These are phyloP conservation scores for Talaromyces sp. DNA, from an alignment of 2,329 filamentous ascomycete species.

Conservation along the genomic window DNA sequence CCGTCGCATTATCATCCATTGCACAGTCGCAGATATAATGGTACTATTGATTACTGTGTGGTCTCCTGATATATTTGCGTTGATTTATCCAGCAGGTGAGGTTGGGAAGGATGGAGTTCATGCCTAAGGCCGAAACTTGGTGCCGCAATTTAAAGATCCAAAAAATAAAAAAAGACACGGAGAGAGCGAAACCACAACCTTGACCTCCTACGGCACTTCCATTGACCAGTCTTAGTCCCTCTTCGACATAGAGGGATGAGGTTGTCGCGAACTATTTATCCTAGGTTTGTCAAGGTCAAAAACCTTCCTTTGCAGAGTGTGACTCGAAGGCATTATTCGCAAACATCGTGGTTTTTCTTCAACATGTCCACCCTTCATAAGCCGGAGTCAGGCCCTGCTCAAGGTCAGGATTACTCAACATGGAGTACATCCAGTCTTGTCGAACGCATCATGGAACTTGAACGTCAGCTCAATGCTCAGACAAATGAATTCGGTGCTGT, in stretches of 20 bases:
- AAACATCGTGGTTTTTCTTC: slow-evolving; percentile 10
- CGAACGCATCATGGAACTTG: slow-evolving; percentile 63
- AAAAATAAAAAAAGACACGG: background rate
- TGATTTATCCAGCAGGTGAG: background rate
- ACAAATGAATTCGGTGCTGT: slow-evolving; percentile 27
- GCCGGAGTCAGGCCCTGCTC: slow-evolving; percentile 19
- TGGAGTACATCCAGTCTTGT: slow-evolving; percentile 70
- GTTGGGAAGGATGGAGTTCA: background rate
- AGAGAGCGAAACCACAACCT: background rate
- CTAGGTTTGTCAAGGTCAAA: slow-evolving; percentile 1
- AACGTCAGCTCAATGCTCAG: slow-evolving; percentile 60
- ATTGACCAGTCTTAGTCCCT: background rate
- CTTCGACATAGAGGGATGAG: slow-evolving; percentile 6
- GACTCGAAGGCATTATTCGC: slow-evolving; percentile 14
- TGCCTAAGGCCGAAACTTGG: slow-evolving; percentile 3
- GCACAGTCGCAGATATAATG: background rate
- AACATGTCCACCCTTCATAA: slow-evolving; percentile 25
- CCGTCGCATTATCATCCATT: slow-evolving; percentile 21
- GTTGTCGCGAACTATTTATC: background rate
- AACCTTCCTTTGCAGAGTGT: background rate
- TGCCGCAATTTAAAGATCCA: slow-evolving; percentile 1
- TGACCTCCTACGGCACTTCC: background rate
- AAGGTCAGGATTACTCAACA: slow-evolving; percentile 53
- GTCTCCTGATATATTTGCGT: background rate
- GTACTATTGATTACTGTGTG: background rate